These are phyloP conservation scores for Leccinum disarticulatum DNA, from an alignment of 768 basidiomycete species.

Conservation along the genomic window DNA sequence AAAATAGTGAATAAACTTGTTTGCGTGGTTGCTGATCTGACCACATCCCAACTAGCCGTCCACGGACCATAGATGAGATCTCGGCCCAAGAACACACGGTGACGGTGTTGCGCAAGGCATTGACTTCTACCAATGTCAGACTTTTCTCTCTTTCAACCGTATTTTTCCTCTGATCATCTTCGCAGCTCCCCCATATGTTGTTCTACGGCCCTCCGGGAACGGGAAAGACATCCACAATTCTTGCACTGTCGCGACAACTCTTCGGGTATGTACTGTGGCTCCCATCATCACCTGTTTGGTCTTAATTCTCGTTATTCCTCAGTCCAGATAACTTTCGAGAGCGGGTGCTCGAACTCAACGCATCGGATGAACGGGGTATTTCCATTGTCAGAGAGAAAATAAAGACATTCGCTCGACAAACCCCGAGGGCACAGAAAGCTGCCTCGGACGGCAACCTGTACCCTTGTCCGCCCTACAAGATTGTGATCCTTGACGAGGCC, in stretches of 20 bases:
- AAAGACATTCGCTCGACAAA: slow-evolving; percentile 95
- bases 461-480: slow-evolving; percentile 97
- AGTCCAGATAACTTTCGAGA: slow-evolving; percentile 94
- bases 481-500: slow-evolving; percentile 97
- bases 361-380: slow-evolving; percentile 98
- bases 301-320: slow-evolving; percentile 3
- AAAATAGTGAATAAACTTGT: slow-evolving; percentile 77
- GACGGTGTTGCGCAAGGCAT: slow-evolving; percentile 84
- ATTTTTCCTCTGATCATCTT: slow-evolving; percentile 12
- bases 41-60: slow-evolving; percentile 60
- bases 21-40: background rate
- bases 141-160: background rate
- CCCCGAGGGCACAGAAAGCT: slow-evolving; percentile 72
- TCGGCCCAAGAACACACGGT: slow-evolving; percentile 97
- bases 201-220: slow-evolving; percentile 99
- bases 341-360: slow-evolving; percentile 95
- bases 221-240: slow-evolving; percentile 97
- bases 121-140: slow-evolving; percentile 88
- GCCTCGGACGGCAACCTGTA: slow-evolving; percentile 82
- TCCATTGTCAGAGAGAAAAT: slow-evolving; percentile 96
- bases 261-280: slow-evolving; percentile 66
- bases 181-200: slow-evolving; percentile 95
- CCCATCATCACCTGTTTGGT: background rate
- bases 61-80: slow-evolving; percentile 96
- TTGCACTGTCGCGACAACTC: slow-evolving; percentile 89